Evolutionary conservation across 148 eudicot species (phyloP).

Genomic region (Amaranthus palmeri): DNA sequence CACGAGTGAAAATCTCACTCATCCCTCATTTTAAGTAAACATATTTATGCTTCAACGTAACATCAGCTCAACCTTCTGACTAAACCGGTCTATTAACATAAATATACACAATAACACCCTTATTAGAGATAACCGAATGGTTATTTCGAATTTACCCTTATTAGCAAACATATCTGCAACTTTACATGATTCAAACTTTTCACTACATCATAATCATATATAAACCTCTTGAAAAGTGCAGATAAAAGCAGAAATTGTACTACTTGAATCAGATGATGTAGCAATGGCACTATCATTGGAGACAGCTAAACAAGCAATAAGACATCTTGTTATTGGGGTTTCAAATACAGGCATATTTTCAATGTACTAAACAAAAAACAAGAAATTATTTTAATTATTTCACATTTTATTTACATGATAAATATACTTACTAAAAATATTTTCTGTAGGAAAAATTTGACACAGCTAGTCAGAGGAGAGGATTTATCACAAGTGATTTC

Average conservation of each 20-base stretch:
- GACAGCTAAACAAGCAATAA: constrained; percentile 29
- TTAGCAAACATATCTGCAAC: too few relatives aligned
- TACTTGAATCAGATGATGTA: constrained; percentile 74
- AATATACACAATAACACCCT: too few relatives aligned
- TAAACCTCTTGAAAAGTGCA: constrained; percentile 20
- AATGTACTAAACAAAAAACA: constrained; percentile 32
- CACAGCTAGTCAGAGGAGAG: constrained; percentile 26
- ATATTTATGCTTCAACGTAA: too few relatives aligned
- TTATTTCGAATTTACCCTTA: too few relatives aligned
- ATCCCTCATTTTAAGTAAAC: too few relatives aligned
- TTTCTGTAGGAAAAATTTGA: constrained; percentile 31
- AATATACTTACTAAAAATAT: not conserved
- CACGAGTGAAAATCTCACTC: too few relatives aligned
- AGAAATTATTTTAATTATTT: constrained; percentile 1
- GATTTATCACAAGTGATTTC: constrained; percentile 53
- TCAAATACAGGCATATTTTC: constrained; percentile 67
- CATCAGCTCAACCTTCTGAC: too few relatives aligned
- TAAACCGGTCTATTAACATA: too few relatives aligned
- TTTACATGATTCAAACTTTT: not conserved
- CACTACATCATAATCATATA: not conserved
- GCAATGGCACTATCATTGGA: constrained; percentile 43
- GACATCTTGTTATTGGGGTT: constrained; percentile 76
- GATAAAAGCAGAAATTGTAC: constrained; percentile 57
- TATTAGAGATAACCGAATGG: too few relatives aligned
- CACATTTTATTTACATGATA: not conserved